These are phyloP conservation scores for Caryopteris hybrid DNA, from an alignment of 305 asterid genomes.

Conservation along the genomic window DNA sequence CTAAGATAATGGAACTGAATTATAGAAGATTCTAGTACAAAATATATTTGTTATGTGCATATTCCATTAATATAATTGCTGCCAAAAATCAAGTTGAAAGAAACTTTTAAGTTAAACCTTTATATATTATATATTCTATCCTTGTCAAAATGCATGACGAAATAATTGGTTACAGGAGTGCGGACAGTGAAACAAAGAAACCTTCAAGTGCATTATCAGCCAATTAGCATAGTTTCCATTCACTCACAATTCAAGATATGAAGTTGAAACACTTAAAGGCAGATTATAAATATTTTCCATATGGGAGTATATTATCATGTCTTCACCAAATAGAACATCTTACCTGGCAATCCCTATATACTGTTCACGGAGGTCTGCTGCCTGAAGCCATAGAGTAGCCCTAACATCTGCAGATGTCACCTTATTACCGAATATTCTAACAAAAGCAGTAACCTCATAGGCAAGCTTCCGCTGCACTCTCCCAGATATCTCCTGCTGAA, in stretches of 20 bases:
- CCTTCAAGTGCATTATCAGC: background rate
- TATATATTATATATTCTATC: background rate
- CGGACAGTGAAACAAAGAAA: background rate
- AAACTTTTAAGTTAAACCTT: background rate
- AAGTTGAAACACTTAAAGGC: background rate
- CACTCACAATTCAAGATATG: background rate
- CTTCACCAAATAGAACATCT: too few relatives aligned
- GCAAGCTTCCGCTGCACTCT: conserved; percentile 66
- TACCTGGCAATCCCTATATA: conserved; percentile 72
- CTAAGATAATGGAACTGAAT: background rate
- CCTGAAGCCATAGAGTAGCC: conserved; percentile 63
- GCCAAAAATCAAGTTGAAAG: background rate
- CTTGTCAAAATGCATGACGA: background rate
- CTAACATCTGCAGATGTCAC: conserved; percentile 40
- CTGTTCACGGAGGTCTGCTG: conserved; percentile 54
- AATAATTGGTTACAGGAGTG: background rate
- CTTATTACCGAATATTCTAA: conserved; percentile 56
- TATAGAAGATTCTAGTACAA: background rate
- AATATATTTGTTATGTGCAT: background rate
- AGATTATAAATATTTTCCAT: background rate
- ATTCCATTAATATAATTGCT: background rate
- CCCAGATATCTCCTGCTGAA: conserved; percentile 84
- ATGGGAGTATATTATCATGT: too few relatives aligned
- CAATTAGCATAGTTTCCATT: background rate
- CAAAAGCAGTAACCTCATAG: conserved; percentile 61